These are phyloP conservation scores for Termitomyces sp. DNA, from an alignment of 768 basidiomycete genomes.

Conservation along the genomic window DNA sequence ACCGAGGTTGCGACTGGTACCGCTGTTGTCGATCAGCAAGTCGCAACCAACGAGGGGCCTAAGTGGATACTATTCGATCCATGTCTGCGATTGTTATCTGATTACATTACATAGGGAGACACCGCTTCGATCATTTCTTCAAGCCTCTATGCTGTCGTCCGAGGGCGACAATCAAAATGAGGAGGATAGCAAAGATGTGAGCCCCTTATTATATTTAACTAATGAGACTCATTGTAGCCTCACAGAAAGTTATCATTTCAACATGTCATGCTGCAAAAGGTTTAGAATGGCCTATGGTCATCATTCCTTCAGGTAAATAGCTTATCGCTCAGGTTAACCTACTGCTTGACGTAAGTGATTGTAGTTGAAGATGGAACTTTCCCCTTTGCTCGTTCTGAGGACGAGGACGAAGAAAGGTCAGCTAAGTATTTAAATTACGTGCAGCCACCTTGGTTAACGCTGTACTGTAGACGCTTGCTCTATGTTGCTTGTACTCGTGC, in stretches of 20 bases:
- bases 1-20: conserved; percentile 41
- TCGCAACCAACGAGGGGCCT: not conserved
- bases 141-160: conserved; percentile 79
- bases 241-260: conserved; percentile 26
- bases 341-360: conserved; percentile 1
- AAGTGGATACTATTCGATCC: not conserved
- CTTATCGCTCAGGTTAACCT: not conserved
- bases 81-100: not conserved
- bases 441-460: not conserved
- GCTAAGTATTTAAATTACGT: conserved; percentile 7
- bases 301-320: conserved; percentile 60
- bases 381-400: conserved; percentile 70
- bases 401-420: conserved; percentile 79
- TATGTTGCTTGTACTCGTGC: conserved; percentile 91
- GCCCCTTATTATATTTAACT: not conserved
- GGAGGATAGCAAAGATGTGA: conserved; percentile 26
- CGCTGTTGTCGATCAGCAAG: conserved; percentile 12
- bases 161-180: conserved; percentile 64
- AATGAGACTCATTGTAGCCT: not conserved
- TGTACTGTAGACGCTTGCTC: conserved; percentile 56
- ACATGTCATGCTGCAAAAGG: conserved; percentile 92
- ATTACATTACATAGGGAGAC: conserved; percentile 33
- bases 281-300: conserved; percentile 88
- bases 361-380: conserved; percentile 70
- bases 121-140: conserved; percentile 68